Evolutionary conservation across 441 rosid genomes (phyloP), one percentile per base, ranked within the genome.

Genomic region (Jatropha multifida): DNA sequence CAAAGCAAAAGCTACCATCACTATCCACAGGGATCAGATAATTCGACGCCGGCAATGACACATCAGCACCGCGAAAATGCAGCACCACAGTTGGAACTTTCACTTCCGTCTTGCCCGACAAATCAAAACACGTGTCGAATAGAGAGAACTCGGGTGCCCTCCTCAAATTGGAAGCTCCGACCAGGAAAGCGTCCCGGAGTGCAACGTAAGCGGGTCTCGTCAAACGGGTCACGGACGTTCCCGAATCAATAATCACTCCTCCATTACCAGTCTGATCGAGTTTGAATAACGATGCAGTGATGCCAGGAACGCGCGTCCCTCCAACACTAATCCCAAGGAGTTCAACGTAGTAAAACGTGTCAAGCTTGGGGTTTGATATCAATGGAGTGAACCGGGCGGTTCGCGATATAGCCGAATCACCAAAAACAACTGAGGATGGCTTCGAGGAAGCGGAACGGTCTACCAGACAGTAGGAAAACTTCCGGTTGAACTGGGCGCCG

Each of bases 21-120:
- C 66, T 77, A 18, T 91, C 93, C 65, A 94, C 97, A 27, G 99
- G 94, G 18, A 94, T 89, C 71, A 94, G 72, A 73, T 93, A 94
- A 51, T 94, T 94, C 40, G 92, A 81, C 55, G 97, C 97, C 82
- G 98, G 97, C 56, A 94, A 77, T 0, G 98, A 86, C 80, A 94
- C 90, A 48, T 91, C 94, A 15, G 97, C 97, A 0, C 97, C 94
- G 3, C 88, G 77, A 75, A 87, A 94, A 68, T 93, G 99, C 75
- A 94, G 75, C 42, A 88, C 97, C 63, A 94, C 97, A 18, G 99
- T 93, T 23, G 99, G 99, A 48, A 94, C 99, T 78, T 93, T 94
- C 74, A 93, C 96, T 66, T 86, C 88, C 60, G 89, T 88, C 89
- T 83, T 87, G 9, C 97, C 97, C 0, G 94, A 86, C 70, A 91